Evolutionary conservation across 805 yeast genomes (phyloP).

Genomic region (Saccharomycopsis selenospora): DNA sequence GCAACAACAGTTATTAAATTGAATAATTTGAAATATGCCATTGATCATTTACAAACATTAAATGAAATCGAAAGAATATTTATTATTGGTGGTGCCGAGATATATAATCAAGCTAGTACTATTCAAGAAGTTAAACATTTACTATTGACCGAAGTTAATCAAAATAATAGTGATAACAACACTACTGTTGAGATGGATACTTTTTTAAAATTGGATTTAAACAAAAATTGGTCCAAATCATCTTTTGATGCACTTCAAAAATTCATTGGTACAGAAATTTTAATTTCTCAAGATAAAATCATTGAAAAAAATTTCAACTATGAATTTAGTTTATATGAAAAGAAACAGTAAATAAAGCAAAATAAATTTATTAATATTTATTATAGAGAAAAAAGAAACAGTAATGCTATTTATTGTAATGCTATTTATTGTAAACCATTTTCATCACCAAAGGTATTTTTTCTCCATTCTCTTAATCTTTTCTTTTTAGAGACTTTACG

Average conservation of each 20-base stretch:
- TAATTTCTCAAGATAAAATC: slow-evolving; percentile 24
- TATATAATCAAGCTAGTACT: slow-evolving; percentile 53
- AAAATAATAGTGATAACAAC: slow-evolving; percentile 24
- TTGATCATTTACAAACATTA: slow-evolving; percentile 27
- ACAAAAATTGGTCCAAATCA: slow-evolving; percentile 33
- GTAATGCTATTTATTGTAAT: no score
- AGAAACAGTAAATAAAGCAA: slow-evolving; percentile 15
- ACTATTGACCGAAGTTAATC: slow-evolving; percentile 60
- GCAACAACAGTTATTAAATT: slow-evolving; percentile 30
- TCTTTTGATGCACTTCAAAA: slow-evolving; percentile 31
- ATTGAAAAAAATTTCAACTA: slow-evolving; percentile 43
- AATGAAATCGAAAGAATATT: slow-evolving; percentile 51
- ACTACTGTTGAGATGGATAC: slow-evolving; percentile 57
- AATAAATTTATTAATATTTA: not conserved
- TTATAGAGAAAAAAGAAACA: not conserved
- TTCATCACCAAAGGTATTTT: slow-evolving; percentile 63
- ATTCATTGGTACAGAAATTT: slow-evolving; percentile 32
- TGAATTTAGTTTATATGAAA: slow-evolving; percentile 55
- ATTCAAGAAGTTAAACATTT: slow-evolving; percentile 43
- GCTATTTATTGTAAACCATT: slow-evolving; percentile 32
- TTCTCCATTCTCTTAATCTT: slow-evolving; percentile 84
- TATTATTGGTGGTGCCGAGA: slow-evolving; percentile 89
- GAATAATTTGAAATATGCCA: slow-evolving; percentile 38
- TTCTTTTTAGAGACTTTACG: slow-evolving; percentile 77
- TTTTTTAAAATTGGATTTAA: slow-evolving; percentile 34